Conservation (phyloP, 2,329 filamentous ascomycete genomes). For the Colletotrichum liriopes region DNA sequence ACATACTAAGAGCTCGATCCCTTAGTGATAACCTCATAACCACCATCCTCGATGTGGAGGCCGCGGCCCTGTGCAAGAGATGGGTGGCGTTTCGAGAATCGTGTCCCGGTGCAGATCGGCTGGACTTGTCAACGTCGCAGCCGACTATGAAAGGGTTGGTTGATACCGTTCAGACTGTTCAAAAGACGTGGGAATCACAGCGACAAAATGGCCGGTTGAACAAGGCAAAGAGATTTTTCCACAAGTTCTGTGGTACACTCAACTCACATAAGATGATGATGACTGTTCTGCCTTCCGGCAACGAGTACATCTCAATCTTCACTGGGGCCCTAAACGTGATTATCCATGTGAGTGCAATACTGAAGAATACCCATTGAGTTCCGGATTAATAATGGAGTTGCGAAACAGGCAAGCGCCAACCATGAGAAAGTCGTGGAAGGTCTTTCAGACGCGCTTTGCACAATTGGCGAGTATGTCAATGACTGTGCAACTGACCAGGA, state of each 20-base stretch:
- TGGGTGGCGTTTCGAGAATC: constrained; percentile 39
- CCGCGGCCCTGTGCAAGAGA: constrained; percentile 34
- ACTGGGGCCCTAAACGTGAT: constrained; percentile 48
- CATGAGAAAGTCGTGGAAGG: constrained; percentile 45
- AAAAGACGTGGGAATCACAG: constrained; percentile 5
- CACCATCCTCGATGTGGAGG: constrained; percentile 32
- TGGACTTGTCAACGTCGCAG: constrained; percentile 28
- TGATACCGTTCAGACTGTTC: constrained; percentile 28
- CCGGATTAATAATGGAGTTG: background rate
- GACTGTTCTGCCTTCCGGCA: constrained; percentile 48
- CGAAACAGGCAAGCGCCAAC: constrained; percentile 46
- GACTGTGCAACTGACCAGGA: constrained; percentile 31
- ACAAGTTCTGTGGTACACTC: constrained; percentile 47
- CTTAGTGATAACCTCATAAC: constrained; percentile 19
- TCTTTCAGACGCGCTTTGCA: constrained; percentile 42
- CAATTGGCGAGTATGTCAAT: constrained; percentile 44
- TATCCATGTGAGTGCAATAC: constrained; percentile 41
- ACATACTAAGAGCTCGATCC: background rate
- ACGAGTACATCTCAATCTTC: constrained; percentile 51
- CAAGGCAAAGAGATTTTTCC: constrained; percentile 44
- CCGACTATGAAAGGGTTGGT: constrained; percentile 40
- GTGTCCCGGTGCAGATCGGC: constrained; percentile 28
- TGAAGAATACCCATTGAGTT: background rate
- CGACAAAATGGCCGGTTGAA: constrained; percentile 25
- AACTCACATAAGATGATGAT: constrained; percentile 47